Percentiles rank a stretch among this genome's conserved stretches.
phyloP scores from a whole-genome alignment of 345 rosid species.

The Citrus medica region DNA sequence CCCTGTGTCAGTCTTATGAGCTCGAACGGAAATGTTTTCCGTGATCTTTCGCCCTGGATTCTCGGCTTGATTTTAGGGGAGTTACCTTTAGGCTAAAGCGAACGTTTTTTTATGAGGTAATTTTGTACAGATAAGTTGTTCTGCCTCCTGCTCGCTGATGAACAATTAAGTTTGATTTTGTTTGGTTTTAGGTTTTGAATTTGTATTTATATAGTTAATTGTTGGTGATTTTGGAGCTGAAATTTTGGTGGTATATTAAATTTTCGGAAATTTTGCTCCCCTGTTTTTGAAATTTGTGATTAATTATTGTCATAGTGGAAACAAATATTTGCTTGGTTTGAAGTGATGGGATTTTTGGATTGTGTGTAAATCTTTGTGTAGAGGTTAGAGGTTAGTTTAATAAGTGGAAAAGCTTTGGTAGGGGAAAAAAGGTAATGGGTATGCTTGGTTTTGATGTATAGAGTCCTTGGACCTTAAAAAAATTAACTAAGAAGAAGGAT shows the following conservation, averaged over 20 bases:
- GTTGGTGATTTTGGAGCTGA: constrained; percentile 9
- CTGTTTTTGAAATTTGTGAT: constrained; percentile 10
- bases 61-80: constrained; percentile 14
- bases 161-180: background rate
- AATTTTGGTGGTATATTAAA: background rate
- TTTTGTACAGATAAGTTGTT: constrained; percentile 17
- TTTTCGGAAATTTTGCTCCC: background rate
- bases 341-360: background rate
- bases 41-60: constrained; percentile 14
- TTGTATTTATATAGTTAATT: background rate
- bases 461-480: background rate
- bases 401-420: background rate
- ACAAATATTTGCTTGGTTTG: constrained; percentile 15
- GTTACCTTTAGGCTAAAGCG: background rate
- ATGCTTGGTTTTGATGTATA: constrained; percentile 12
- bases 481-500: background rate
- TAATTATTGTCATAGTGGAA: constrained; percentile 1
- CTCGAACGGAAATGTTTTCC: background rate
- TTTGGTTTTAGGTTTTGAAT: background rate
- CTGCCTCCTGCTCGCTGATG: background rate
- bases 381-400: background rate
- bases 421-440: constrained; percentile 2
- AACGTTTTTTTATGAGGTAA: background rate
- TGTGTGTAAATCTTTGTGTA: background rate
- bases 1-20: background rate